Evolutionary conservation across 768 basidiomycete genomes (phyloP).

Genomic region (Boletellus sp.): DNA sequence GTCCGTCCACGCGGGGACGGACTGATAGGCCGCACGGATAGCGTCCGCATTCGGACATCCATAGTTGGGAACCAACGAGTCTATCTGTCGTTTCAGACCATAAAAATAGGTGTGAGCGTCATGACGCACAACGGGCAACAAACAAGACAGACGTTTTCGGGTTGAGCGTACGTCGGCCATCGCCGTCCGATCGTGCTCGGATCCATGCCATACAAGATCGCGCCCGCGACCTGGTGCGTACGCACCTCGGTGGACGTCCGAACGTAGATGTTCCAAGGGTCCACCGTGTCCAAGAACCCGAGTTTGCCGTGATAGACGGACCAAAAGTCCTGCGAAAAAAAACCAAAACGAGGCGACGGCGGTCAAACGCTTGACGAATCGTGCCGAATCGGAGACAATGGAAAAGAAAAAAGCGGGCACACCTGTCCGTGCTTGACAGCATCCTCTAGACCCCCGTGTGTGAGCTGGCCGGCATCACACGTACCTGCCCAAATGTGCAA

Average conservation of each 20-base stretch:
- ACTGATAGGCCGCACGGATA: constrained; percentile 40
- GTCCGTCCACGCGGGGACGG: constrained; percentile 44
- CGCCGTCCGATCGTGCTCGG: constrained; percentile 24
- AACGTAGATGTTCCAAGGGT: constrained; percentile 37
- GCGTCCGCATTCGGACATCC: constrained; percentile 39
- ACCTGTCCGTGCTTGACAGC: constrained; percentile 41
- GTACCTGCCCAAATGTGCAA: constrained; percentile 45
- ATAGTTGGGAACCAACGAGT: constrained; percentile 45
- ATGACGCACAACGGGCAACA: background rate
- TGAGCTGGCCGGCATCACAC: constrained; percentile 47
- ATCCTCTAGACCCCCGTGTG: constrained; percentile 41
- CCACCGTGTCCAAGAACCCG: constrained; percentile 35
- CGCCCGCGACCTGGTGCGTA: constrained; percentile 47
- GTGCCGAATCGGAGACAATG: background rate
- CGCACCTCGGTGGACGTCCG: constrained; percentile 45
- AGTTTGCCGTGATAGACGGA: constrained; percentile 38
- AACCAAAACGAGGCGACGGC: background rate
- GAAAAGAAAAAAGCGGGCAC: background rate
- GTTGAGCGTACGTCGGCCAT: constrained; percentile 42
- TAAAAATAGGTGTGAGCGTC: too few relatives aligned
- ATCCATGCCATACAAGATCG: constrained; percentile 45
- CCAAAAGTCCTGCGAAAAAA: constrained; percentile 48
- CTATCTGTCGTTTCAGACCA: constrained; percentile 36
- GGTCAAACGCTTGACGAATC: too few relatives aligned
- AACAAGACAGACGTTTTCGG: constrained; percentile 32